Percentiles rank a stretch among this genome's conserved stretches.
phyloP scores from a whole-genome alignment of 306 rosid species.

The Vigna radiata region DNA sequence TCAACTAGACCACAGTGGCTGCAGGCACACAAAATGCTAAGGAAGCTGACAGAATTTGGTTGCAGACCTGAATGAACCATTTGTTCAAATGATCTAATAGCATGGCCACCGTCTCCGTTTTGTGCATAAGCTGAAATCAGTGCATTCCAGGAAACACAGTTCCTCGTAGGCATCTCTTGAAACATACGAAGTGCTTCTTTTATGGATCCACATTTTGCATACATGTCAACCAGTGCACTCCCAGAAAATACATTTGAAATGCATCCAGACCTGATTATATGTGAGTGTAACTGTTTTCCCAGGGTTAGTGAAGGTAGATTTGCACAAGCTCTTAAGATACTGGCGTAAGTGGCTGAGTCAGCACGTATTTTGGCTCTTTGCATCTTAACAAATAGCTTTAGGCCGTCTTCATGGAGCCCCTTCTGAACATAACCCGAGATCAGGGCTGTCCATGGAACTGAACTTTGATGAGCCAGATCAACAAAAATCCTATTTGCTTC shows the following conservation, averaged over 20 bases:
- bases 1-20: conserved; percentile 92
- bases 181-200: conserved; percentile 70
- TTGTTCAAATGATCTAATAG: conserved; percentile 69
- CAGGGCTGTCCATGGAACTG: conserved; percentile 93
- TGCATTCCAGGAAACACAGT: conserved; percentile 86
- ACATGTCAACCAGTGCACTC: conserved; percentile 92
- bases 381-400: conserved; percentile 70
- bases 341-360: conserved; percentile 87
- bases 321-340: conserved; percentile 76
- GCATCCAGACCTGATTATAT: conserved; percentile 65
- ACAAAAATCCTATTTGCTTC: conserved; percentile 71
- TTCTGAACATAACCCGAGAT: conserved; percentile 79
- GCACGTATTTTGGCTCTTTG: conserved; percentile 55
- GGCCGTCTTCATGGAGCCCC: conserved; percentile 74
- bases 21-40: conserved; percentile 76
- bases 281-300: conserved; percentile 80
- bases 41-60: conserved; percentile 88
- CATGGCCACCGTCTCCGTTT: conserved; percentile 69
- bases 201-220: conserved; percentile 93
- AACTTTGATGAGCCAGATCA: conserved; percentile 57
- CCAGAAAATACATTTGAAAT: conserved; percentile 80
- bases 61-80: conserved; percentile 77
- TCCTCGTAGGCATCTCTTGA: conserved; percentile 83
- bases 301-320: conserved; percentile 69
- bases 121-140: conserved; percentile 87